Percentiles rank a stretch among this genome's conserved stretches.
Conservation (phyloP, 495 filamentous ascomycete genomes). For the Staphylotrichum longicolle region DNA sequence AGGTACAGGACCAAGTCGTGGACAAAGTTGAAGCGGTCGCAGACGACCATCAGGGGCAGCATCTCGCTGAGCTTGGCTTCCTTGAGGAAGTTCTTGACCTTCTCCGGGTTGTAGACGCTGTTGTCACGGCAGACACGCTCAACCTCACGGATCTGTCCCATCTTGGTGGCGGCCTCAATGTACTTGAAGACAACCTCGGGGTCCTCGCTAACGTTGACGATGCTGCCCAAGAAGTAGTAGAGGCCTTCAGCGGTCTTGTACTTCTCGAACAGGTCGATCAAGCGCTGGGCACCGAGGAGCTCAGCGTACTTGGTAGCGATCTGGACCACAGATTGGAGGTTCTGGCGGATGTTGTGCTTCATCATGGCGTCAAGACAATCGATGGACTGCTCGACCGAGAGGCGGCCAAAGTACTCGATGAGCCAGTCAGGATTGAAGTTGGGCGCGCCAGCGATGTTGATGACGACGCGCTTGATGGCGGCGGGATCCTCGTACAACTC, state of each 20-base stretch:
- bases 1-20: constrained; percentile 96
- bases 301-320: constrained; percentile 98
- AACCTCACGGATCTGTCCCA: constrained; percentile 89
- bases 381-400: constrained; percentile 91
- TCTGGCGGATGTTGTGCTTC: constrained; percentile 91
- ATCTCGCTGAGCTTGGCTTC: constrained; percentile 91
- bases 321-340: constrained; percentile 89
- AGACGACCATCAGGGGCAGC: constrained; percentile 95
- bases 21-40: constrained; percentile 97
- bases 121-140: constrained; percentile 96
- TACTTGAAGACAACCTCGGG: constrained; percentile 98
- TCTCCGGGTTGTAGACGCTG: constrained; percentile 88
- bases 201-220: constrained; percentile 96
- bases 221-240: constrained; percentile 96
- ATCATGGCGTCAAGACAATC: constrained; percentile 97
- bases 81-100: constrained; percentile 99
- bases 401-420: constrained; percentile 83
- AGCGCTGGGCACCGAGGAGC: constrained; percentile 79
- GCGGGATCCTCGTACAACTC: constrained; percentile 91
- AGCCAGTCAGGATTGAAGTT: constrained; percentile 88
- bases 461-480: constrained; percentile 81
- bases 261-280: constrained; percentile 95
- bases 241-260: constrained; percentile 95
- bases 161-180: constrained; percentile 91
- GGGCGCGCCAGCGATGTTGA: constrained; percentile 75